These are phyloP conservation scores for Colletotrichum theobromicola DNA, from an alignment of 2,329 filamentous ascomycete species.

Conservation along the genomic window DNA sequence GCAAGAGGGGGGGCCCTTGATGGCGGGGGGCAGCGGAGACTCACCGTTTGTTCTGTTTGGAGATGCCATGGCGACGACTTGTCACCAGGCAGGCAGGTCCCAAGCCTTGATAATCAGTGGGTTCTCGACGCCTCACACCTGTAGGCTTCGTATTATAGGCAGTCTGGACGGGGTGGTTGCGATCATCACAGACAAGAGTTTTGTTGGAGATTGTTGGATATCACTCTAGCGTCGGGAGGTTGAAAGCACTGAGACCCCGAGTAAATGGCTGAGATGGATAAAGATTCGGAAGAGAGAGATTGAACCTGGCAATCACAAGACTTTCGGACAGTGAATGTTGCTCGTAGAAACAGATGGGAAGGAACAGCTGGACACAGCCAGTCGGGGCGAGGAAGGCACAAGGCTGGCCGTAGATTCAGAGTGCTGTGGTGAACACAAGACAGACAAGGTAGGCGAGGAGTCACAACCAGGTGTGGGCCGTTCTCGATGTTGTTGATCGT, in stretches of 20 bases:
- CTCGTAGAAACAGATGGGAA: not conserved
- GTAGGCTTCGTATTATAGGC: constrained; percentile 3
- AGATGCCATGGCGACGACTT: constrained; percentile 18
- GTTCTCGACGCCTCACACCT: not conserved
- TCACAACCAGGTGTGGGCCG: not conserved
- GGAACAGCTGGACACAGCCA: not conserved
- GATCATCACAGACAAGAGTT: constrained; percentile 14
- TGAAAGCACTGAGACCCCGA: not conserved
- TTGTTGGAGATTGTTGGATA: not conserved
- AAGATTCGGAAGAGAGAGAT: not conserved
- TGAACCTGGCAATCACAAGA: not conserved
- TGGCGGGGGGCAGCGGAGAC: not conserved
- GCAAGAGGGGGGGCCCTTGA: not conserved
- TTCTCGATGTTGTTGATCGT: not conserved
- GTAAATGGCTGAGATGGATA: not conserved
- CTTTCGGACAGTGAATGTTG: not conserved
- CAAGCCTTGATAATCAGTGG: not conserved
- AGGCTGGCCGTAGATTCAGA: not conserved
- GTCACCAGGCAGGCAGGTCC: not conserved
- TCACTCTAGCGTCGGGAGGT: not conserved
- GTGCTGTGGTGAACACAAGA: not conserved
- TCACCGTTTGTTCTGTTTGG: constrained; percentile 21
- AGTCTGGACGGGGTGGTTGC: not conserved
- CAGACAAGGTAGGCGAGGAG: not conserved
- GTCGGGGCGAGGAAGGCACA: not conserved